Base-by-base conservation (phyloP, 2,329 filamentous ascomycete species). In the Aspergillus pseudotamarii region DNA sequence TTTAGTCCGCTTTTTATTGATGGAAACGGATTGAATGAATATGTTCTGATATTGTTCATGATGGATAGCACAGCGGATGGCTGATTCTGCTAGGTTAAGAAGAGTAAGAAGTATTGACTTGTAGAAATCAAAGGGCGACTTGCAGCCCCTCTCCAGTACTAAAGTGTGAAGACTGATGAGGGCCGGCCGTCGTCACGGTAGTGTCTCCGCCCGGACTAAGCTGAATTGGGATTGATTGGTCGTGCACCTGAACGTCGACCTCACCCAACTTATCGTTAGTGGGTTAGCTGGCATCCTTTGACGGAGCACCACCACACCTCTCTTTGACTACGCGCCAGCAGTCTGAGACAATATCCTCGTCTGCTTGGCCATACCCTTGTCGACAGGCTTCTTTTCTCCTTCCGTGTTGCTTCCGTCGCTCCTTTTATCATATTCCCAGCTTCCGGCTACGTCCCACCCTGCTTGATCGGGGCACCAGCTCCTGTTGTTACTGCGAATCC, bases 381-480 rank as follows among this genome's bases (percentile, higher is more conserved):
- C 30, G 32, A 41, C 51, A 11, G 23, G n/a, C 32, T 59, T 54
- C 46, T 55, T 36, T 58, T 53, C 30, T 59, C 59, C 46, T 50
- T 59, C 51, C 38, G 16, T 64, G 34, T 23, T 54, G 30, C 62
- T 57, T 60, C 61, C 59, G 69, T 67, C 67, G 56, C 66, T 69
- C 69, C 62, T 69, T 70, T 68, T 45, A 30, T 19, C 16, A 51
- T 19, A 28, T 51, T 30, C 48, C 19, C 60, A 43, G 62, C 64
- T 65, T 65, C 59, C 64, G 66, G 64, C 64, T 51, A 64, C 67
- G 64, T 69, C 65, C 68, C 61, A 70, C 68, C 58, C 60, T 54
- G 59, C 57, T 59, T 61, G 63, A 58, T 60, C 30, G 55, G 56
- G 60, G 50, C 63, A 51, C 19, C 19, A 51, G 48, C 48, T 51